Conservation (phyloP, 306 rosid species). For the Phaseolus lunatus region DNA sequence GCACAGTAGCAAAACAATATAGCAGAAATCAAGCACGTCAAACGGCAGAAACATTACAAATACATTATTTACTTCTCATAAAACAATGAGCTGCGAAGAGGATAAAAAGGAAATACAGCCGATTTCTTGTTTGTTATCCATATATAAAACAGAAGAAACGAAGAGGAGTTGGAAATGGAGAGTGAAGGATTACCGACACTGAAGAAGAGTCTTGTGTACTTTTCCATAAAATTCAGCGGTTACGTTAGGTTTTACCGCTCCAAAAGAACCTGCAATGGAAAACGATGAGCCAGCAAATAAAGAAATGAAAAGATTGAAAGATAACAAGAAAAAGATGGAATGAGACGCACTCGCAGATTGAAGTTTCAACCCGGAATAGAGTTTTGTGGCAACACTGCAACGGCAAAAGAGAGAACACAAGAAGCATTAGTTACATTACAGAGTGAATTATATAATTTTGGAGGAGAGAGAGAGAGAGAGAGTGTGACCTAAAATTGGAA, state of each 20-base stretch:
- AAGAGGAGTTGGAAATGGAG: constrained; percentile 3
- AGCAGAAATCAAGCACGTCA: background rate
- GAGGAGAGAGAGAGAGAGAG: background rate
- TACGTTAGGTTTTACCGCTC: constrained; percentile 63
- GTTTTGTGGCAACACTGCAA: constrained; percentile 65
- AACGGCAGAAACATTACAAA: background rate
- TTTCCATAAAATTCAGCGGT: constrained; percentile 75
- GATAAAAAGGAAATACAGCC: background rate
- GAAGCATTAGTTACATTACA: background rate
- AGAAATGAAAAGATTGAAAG: background rate
- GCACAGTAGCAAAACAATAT: background rate
- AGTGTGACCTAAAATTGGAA: constrained; percentile 59
- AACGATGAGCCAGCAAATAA: background rate
- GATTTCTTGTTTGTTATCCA: background rate
- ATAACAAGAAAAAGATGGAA: constrained; percentile 11
- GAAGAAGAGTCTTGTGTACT: constrained; percentile 73
- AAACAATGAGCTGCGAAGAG: background rate
- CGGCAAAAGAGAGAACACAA: constrained; percentile 3
- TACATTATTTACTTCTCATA: background rate
- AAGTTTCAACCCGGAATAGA: constrained; percentile 80
- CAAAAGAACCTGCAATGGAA: constrained; percentile 58
- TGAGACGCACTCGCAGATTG: constrained; percentile 62
- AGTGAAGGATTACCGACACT: constrained; percentile 57
- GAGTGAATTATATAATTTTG: background rate
- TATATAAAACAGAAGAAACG: background rate